Conservation (phyloP, 306 rosid species). For the Glycine tomentella region DNA sequence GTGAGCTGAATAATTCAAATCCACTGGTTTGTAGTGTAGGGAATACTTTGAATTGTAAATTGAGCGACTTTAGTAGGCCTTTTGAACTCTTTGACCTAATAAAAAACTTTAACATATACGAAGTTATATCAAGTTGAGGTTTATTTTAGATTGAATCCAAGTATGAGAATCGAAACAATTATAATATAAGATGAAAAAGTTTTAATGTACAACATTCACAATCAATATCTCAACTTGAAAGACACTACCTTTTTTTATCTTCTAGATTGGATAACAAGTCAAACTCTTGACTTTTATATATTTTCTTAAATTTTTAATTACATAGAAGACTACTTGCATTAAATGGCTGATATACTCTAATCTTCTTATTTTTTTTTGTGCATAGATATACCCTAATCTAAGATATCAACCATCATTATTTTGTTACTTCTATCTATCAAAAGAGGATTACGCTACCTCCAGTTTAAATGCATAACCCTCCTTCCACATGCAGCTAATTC, state of each 20-base stretch:
- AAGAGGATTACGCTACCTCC: background rate
- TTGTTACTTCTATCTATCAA: background rate
- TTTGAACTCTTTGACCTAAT: background rate
- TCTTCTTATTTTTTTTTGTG: background rate
- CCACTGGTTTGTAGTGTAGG: background rate
- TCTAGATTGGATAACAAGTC: background rate
- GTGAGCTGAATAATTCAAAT: background rate
- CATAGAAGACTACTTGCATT: slow-evolving; percentile 29
- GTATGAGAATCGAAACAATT: background rate
- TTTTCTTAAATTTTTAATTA: background rate
- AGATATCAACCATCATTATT: background rate
- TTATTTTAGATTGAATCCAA: background rate
- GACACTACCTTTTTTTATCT: background rate
- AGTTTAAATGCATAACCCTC: background rate
- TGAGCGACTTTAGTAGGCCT: background rate
- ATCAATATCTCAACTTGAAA: background rate
- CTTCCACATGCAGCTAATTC: slow-evolving; percentile 40
- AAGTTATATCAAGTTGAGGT: background rate
- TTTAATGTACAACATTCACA: background rate
- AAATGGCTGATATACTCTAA: slow-evolving; percentile 26
- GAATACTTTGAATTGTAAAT: background rate
- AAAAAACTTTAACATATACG: background rate
- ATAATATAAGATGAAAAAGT: background rate
- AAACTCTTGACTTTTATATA: slow-evolving; percentile 6
- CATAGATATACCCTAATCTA: background rate